Evolutionary conservation across 768 basidiomycete species (phyloP), one percentile per base, ranked within the genome.

Genomic region (Pilatotrama ljubarskyi): DNA sequence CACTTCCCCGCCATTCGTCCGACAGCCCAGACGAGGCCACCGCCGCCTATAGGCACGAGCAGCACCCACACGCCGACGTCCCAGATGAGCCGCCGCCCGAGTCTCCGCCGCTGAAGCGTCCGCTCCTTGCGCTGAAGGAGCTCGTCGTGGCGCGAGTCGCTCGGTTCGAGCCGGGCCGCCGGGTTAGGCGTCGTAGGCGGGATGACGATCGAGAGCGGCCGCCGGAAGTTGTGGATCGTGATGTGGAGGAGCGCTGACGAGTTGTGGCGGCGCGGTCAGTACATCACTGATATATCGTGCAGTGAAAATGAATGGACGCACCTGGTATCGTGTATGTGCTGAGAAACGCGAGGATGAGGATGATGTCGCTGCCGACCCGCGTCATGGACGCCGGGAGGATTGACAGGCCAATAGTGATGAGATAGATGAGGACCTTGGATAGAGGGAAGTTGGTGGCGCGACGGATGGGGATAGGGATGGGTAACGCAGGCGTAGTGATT

Each of bases 121-220:
- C 84, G 78, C 73, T 98, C 95, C 76, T 98, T 98, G 61, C 90
- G 81, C 66, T 90, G 85, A 32, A 98, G 75, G 20, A 98, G 83
- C 57, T 90, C 86, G 68, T 91, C 89, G 18, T 77, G 73, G 14
- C 77, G 72, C 40, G 77, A 69, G 25, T 70, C 66, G 59, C 66
- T 70, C 22, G 68, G 62, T 69, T 64, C 66, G 18, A 64, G 62
- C 14, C 66, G 61, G 17, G 65, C 51, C 38, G 58, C 58, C 62
- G 73, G 18, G 61, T 66, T 38, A 25, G 72, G 69, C 5, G 73
- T 66, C 14, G 70, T 77, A 15, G 77, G 75, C n/a, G 86, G 88
- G 37, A 94, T 81, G 55, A 96, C 81, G 68, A 97, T 97, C 0
- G 91, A 79, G 3, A 95, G 78, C 1, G 95, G 95, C 2, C 86